Evolutionary conservation across 257 asterid species (phyloP).

Genomic region (Nicotiana paniculata): DNA sequence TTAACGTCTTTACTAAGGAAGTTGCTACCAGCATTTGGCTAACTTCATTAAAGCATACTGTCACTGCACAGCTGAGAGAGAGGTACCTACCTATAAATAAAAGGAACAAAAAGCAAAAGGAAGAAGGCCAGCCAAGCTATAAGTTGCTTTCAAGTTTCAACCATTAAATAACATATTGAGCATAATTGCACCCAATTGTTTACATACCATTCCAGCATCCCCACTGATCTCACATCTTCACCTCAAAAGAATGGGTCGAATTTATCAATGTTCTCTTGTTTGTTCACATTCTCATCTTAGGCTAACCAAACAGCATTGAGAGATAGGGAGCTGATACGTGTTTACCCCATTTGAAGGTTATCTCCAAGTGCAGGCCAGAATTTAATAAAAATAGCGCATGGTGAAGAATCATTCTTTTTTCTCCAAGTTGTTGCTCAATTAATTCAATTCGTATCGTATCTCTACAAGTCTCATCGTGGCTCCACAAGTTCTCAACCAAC

Average conservation of each 20-base stretch:
- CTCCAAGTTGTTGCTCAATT: neutral
- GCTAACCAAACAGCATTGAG: neutral
- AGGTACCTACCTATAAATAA: neutral
- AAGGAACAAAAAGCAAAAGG: neutral
- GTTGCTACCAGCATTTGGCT: neutral
- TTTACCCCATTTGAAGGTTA: neutral
- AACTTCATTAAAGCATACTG: neutral
- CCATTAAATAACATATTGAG: neutral
- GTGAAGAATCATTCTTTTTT: neutral
- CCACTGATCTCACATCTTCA: neutral
- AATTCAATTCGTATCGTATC: neutral
- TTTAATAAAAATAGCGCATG: neutral
- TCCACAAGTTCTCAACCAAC: neutral
- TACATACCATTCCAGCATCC: neutral
- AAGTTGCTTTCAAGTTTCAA: neutral
- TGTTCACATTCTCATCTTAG: neutral
- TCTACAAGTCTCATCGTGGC: neutral
- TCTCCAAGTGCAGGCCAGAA: neutral
- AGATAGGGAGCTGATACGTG: neutral
- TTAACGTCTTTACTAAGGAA: neutral
- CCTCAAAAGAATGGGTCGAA: neutral
- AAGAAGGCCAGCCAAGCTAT: neutral
- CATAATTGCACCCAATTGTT: neutral
- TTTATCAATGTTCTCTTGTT: neutral
- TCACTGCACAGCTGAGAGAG: neutral